Percentiles rank a stretch among this genome's conserved stretches.
These are phyloP conservation scores for Angophora floribunda DNA, from an alignment of 345 rosid genomes.

Conservation along the genomic window DNA sequence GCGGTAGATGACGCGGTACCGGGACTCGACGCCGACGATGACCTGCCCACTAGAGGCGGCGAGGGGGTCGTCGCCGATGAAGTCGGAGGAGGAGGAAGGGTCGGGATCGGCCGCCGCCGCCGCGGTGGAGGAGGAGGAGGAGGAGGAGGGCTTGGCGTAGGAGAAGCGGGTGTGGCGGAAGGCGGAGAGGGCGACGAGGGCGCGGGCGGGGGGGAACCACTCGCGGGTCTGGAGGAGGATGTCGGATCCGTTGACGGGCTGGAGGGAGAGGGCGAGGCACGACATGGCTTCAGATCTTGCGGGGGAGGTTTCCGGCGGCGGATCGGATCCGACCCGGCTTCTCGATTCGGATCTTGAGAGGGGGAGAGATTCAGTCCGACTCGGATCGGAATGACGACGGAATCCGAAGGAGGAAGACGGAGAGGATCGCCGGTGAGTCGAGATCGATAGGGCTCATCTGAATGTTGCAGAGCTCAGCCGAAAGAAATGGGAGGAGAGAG, in stretches of 20 bases:
- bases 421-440: not conserved
- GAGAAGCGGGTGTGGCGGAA: constrained; percentile 89
- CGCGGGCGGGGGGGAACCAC: constrained; percentile 93
- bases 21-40: constrained; percentile 94
- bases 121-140: constrained; percentile 51
- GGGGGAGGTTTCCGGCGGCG: not conserved
- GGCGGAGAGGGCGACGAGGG: constrained; percentile 85
- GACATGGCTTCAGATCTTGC: constrained; percentile 31
- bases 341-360: not conserved
- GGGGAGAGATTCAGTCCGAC: not conserved
- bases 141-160: constrained; percentile 26
- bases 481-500: not conserved
- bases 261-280: constrained; percentile 82
- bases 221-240: constrained; percentile 88
- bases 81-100: constrained; percentile 49
- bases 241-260: constrained; percentile 83
- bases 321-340: not conserved
- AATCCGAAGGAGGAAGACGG: not conserved
- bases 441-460: not conserved
- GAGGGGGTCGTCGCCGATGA: constrained; percentile 89
- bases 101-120: constrained; percentile 89
- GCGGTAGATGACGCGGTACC: constrained; percentile 89
- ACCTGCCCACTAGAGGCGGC: constrained; percentile 96
- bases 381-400: not conserved
- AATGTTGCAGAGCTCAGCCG: not conserved